Percentiles rank a stretch among this genome's conserved stretches.
Evolutionary conservation across 768 basidiomycete species (phyloP).

Genomic region (Pulveroboletus frians): DNA sequence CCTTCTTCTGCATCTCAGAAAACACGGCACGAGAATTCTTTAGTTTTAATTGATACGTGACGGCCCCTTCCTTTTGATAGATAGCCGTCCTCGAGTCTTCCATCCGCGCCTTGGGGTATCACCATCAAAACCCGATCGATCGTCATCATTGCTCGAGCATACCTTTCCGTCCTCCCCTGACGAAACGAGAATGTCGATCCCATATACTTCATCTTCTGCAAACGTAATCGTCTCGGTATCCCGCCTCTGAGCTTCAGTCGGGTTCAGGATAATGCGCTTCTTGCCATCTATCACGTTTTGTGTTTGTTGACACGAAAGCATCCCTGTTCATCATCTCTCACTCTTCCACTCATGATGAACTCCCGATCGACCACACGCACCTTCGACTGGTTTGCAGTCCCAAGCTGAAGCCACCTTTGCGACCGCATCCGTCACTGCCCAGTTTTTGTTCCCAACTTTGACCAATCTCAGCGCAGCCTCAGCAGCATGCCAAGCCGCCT

Average conservation of each 20-base stretch:
- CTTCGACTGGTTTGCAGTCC: slow-evolving; percentile 93
- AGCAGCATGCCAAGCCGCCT: slow-evolving; percentile 90
- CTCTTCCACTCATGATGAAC: background rate
- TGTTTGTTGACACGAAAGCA: slow-evolving; percentile 93
- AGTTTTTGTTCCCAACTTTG: slow-evolving; percentile 93
- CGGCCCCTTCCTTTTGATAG: slow-evolving; percentile 80
- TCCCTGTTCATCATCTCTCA: slow-evolving; percentile 45
- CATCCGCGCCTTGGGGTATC: slow-evolving; percentile 64
- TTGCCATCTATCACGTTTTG: slow-evolving; percentile 94
- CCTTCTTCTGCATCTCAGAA: slow-evolving; percentile 96
- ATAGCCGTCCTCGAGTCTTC: slow-evolving; percentile 90
- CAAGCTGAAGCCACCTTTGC: slow-evolving; percentile 63
- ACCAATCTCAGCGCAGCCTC: slow-evolving; percentile 88
- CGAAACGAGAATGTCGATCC: slow-evolving; percentile 87
- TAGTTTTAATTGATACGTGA: slow-evolving; percentile 96
- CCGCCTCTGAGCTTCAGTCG: slow-evolving; percentile 74
- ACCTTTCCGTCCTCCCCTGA: slow-evolving; percentile 92
- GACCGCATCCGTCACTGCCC: slow-evolving; percentile 87
- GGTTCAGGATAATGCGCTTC: slow-evolving; percentile 92
- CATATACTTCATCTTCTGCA: slow-evolving; percentile 92
- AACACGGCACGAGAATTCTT: slow-evolving; percentile 96
- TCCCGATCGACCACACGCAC: slow-evolving; percentile 35
- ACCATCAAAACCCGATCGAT: background rate
- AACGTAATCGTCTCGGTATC: slow-evolving; percentile 84
- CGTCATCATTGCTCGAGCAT: background rate